phyloP scores from a whole-genome alignment of 805 yeast species.

The Candida qinlingensis region DNA sequence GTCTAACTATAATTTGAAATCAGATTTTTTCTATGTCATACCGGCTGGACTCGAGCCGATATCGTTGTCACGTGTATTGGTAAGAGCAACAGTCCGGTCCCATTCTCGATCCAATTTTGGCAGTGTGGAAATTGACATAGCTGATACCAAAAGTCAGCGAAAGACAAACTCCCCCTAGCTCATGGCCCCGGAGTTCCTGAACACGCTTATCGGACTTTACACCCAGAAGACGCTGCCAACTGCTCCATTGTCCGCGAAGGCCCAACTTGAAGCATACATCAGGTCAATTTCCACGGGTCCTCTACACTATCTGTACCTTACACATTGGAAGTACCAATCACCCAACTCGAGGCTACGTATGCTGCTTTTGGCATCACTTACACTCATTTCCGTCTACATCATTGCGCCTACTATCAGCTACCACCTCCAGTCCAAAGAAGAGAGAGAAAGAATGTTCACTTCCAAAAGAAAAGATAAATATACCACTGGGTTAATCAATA shows the following conservation, averaged over 20 bases:
- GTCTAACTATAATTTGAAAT: background rate
- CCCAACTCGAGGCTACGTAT: constrained; percentile 14
- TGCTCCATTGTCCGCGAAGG: background rate
- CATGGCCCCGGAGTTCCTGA: background rate
- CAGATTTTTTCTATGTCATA: background rate
- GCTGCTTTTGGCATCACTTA: constrained; percentile 21
- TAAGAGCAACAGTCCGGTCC: no score
- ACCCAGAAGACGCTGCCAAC: background rate
- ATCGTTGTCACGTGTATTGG: background rate
- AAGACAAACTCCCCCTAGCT: background rate
- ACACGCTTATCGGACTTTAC: background rate
- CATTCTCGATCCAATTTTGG: no score
- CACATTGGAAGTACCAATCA: constrained; percentile 20
- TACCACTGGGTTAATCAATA: constrained; percentile 79
- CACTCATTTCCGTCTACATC: constrained; percentile 26
- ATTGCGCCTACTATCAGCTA: constrained; percentile 25
- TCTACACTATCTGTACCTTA: constrained; percentile 14
- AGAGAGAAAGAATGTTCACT: constrained; percentile 25
- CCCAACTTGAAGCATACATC: constrained; percentile 13
- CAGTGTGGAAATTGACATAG: no score
- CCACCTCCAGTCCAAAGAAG: constrained; percentile 16
- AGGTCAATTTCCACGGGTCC: constrained; percentile 7
- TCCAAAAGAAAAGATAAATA: constrained; percentile 60
- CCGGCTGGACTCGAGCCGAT: background rate
- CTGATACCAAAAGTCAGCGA: no score